Evolutionary conservation across 306 rosid genomes (phyloP).

Genomic region (Senna siamea): DNA sequence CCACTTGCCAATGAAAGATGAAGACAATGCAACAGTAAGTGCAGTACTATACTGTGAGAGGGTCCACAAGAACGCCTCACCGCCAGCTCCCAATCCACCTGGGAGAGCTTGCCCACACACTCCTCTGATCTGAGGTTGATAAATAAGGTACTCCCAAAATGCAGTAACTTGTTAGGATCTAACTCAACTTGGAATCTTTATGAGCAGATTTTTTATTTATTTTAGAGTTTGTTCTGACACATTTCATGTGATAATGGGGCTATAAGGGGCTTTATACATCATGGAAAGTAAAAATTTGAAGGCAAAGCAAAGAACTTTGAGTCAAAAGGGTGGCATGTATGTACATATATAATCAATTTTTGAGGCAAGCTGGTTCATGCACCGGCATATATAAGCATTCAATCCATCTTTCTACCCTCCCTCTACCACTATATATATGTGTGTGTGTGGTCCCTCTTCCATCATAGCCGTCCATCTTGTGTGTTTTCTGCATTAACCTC

Average conservation of each 20-base stretch:
- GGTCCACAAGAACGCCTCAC: conserved; percentile 46
- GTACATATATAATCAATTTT: background rate
- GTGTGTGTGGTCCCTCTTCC: conserved; percentile 42
- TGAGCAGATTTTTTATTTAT: too few relatives aligned
- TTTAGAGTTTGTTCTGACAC: conserved; percentile 57
- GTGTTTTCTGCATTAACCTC: conserved; percentile 48
- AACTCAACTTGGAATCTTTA: conserved; percentile 26
- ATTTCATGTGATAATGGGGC: conserved; percentile 79
- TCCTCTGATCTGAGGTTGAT: too few relatives aligned
- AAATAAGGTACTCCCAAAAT: background rate
- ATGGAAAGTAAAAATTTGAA: conserved; percentile 39
- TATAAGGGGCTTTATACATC: conserved; percentile 27
- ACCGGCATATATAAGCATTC: conserved; percentile 50
- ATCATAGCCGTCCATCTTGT: conserved; percentile 47
- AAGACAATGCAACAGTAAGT: conserved; percentile 5
- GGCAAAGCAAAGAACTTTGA: conserved; percentile 45
- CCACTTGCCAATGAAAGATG: background rate
- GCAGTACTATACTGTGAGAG: conserved; percentile 17
- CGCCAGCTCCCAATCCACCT: conserved; percentile 59
- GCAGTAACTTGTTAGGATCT: conserved; percentile 20
- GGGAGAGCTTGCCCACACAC: conserved; percentile 53
- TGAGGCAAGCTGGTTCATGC: conserved; percentile 58
- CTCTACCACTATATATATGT: too few relatives aligned
- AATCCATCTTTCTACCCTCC: conserved; percentile 40
- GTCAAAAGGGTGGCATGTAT: conserved; percentile 46